A percentile compares a stretch with the other conserved stretches of the same genome.
Conservation (phyloP, 176 grass and related monocot genomes). For the Oryza rufipogon region DNA sequence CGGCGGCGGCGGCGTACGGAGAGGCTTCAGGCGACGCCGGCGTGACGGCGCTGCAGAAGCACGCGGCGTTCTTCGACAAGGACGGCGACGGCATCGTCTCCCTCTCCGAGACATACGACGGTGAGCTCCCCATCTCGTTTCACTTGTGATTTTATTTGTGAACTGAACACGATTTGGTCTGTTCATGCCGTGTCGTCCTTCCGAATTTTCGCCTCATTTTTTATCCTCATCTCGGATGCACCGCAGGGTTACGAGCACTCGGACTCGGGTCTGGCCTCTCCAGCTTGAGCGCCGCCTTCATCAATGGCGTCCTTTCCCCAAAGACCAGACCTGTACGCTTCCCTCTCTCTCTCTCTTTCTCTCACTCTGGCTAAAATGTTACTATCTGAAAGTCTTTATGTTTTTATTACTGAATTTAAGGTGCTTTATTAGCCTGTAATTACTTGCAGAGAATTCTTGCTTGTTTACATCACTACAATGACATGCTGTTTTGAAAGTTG, state of each 20-base stretch:
- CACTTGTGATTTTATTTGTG: not conserved
- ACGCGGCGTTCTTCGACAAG: conserved; percentile 85
- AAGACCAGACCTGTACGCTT: conserved; percentile 50
- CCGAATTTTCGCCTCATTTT: not conserved
- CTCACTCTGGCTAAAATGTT: not conserved
- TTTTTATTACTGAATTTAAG: not conserved
- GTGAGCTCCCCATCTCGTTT: conserved; percentile 34
- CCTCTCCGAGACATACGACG: conserved; percentile 67
- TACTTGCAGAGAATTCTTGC: not conserved
- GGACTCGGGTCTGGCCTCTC: conserved; percentile 49
- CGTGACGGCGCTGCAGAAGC: conserved; percentile 71
- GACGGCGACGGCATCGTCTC: conserved; percentile 78
- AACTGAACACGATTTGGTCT: not conserved
- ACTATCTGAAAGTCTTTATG: not conserved
- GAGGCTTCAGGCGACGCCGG: not conserved
- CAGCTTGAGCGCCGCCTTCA: conserved; percentile 44
- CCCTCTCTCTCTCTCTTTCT: not conserved
- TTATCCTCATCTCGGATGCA: not conserved
- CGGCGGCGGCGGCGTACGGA: conserved; percentile 12
- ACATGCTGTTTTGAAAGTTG: not conserved
- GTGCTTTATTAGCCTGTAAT: not conserved
- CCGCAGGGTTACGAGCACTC: conserved; percentile 54
- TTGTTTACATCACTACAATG: not conserved
- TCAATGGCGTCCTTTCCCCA: conserved; percentile 52
- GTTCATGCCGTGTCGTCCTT: not conserved